Evolutionary conservation across 768 basidiomycete genomes (phyloP).

Genomic region (Mycena chlorophos): DNA sequence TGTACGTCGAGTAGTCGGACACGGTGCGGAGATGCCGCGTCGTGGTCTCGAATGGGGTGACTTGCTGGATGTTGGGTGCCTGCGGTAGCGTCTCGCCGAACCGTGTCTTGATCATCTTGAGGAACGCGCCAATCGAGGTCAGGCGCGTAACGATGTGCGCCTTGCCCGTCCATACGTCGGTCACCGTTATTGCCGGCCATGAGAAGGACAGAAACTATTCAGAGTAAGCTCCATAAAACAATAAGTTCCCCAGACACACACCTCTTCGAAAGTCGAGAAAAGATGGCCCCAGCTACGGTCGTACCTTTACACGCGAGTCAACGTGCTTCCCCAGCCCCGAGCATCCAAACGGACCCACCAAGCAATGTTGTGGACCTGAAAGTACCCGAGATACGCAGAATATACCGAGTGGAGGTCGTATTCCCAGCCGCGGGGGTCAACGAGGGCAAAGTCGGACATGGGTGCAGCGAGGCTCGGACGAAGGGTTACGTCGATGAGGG

Average conservation of each 20-base stretch:
- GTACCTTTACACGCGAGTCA: conserved; percentile 47
- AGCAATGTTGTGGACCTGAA: conserved; percentile 66
- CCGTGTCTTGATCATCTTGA: conserved; percentile 87
- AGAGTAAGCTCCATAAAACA: no score
- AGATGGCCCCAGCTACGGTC: conserved; percentile 78
- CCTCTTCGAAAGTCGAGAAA: conserved; percentile 77
- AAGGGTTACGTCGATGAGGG: no score
- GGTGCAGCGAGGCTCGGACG: no score
- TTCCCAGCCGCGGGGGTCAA: conserved; percentile 77
- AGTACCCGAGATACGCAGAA: conserved; percentile 47
- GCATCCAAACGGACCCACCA: conserved; percentile 45
- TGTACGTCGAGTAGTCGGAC: conserved; percentile 66
- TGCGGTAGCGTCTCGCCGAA: conserved; percentile 76
- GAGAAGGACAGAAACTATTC: conserved; percentile 79
- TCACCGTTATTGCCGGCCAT: conserved; percentile 80
- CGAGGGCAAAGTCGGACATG: conserved; percentile 74
- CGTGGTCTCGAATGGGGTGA: conserved; percentile 67
- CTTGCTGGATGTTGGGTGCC: conserved; percentile 68
- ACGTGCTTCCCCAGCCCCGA: not conserved
- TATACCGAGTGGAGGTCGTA: conserved; percentile 70
- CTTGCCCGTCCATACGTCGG: conserved; percentile 67
- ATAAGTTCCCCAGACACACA: no score
- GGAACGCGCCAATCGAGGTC: conserved; percentile 68
- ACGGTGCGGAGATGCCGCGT: conserved; percentile 72
- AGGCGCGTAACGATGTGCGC: conserved; percentile 81